Evolutionary conservation across 495 filamentous ascomycete genomes (phyloP), one percentile per base, ranked within the genome.

Genomic region (Coniosporium apollinis): DNA sequence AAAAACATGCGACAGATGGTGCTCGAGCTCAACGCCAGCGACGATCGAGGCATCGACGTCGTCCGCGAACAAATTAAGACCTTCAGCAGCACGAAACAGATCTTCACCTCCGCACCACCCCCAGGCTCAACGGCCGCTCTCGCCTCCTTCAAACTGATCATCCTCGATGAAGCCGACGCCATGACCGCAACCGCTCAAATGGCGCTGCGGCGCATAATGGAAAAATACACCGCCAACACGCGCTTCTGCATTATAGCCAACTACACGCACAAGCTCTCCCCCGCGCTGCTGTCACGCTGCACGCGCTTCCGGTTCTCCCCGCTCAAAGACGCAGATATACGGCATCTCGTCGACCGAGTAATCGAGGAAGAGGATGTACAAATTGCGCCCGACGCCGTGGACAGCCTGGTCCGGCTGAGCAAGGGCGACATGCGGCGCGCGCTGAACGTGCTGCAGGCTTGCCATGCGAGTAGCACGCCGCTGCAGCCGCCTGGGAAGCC

Each of bases 41-140:
- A 97, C 49, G 89, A 97, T 50, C 69, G 89, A 60, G 89, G 89
- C 48, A 99, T 99, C 58, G 91, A 99, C 43, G 89, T 99, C 4
- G 89, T 99, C 29, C 72, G 87, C 39, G 91, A 99, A 57, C 91
- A 96, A 56, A 96, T 99, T 64, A 96, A 94, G 64, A 99, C 91
- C 1, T 99, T 96, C 58, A 85, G 83, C 19, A 91, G 80, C 45
- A 78, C 74, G 19, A 76, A 79, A 47, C 70, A 74, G 40, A 76
- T 77, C 36, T 79, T 77, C 57, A 59, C 65, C 17, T 61, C 69
- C 22, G 65, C 62, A 1, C 64, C 72, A 13, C 54, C 57, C 19
- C 47, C 65, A 22, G 54, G 60, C 29, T 57, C 58, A 30, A 56
- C 57, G 4, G 54, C 57, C n/a, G 56, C 62, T 4, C 63, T 93